These are phyloP conservation scores for Nicotiana tomentosiformis DNA, from an alignment of 257 asterid genomes.

Conservation along the genomic window DNA sequence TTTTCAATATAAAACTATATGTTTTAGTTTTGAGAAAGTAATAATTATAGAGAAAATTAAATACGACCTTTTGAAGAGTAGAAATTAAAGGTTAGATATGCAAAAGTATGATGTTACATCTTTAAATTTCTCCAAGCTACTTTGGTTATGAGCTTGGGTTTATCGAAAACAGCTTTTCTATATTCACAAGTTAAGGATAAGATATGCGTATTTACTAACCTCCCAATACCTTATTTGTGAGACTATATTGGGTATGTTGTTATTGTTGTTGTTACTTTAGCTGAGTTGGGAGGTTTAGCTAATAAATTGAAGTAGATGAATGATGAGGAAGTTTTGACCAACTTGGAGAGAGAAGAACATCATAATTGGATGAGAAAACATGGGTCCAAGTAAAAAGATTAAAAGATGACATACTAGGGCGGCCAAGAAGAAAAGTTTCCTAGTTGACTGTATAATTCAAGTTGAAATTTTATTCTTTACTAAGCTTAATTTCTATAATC, in stretches of 20 bases:
- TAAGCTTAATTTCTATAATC: background rate
- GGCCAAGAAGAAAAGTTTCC: background rate
- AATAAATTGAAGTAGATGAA: background rate
- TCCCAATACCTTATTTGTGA: no score
- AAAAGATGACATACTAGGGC: background rate
- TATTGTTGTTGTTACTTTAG: no score
- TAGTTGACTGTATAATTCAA: background rate
- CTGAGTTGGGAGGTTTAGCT: background rate
- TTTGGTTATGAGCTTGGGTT: no score
- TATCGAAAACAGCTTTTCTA: no score
- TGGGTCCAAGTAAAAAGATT: background rate
- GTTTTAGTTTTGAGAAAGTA: background rate
- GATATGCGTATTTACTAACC: no score
- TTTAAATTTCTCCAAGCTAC: background rate
- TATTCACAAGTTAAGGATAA: fast-evolving
- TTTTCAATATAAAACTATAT: background rate
- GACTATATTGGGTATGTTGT: no score
- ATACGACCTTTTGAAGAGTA: background rate
- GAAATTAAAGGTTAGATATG: background rate
- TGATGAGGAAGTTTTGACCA: background rate
- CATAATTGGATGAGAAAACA: background rate
- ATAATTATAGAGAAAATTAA: background rate
- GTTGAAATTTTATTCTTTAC: background rate
- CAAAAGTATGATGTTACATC: background rate
- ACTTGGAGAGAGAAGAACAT: background rate